phyloP scores from a whole-genome alignment of 345 rosid species.

The Hypericum androsaemum region DNA sequence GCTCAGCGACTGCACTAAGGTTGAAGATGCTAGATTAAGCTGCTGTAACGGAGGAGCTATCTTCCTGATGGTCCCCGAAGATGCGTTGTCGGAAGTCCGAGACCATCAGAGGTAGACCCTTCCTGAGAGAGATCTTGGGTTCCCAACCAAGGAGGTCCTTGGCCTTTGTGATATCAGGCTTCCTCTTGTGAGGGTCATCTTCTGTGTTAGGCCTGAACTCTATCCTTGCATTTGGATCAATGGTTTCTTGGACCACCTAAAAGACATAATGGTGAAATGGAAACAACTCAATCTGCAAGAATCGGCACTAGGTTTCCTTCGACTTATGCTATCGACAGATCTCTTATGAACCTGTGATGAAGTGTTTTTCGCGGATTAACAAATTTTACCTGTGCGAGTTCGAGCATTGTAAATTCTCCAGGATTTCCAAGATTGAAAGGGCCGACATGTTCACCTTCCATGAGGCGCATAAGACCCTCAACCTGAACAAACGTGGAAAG shows the following conservation, averaged over 20 bases:
- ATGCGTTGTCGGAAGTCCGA: slow-evolving; percentile 83
- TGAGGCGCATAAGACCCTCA: slow-evolving; percentile 83
- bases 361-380: neutral
- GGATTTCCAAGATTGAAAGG: slow-evolving; percentile 98
- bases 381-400: slow-evolving; percentile 67
- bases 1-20: too few species aligned
- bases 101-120: slow-evolving; percentile 93
- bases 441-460: slow-evolving; percentile 97
- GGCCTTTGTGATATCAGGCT: slow-evolving; percentile 86
- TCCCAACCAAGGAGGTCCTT: slow-evolving; percentile 89
- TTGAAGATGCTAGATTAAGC: neutral
- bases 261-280: slow-evolving; percentile 3
- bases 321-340: too few species aligned
- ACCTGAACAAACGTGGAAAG: slow-evolving; percentile 33
- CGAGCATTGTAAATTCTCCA: slow-evolving; percentile 98
- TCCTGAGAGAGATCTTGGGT: slow-evolving; percentile 74
- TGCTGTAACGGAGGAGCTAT: slow-evolving; percentile 19
- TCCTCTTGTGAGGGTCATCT: slow-evolving; percentile 99
- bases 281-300: slow-evolving; percentile 1
- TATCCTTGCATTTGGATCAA: slow-evolving; percentile 84
- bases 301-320: too few species aligned
- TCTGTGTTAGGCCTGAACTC: slow-evolving; percentile 93
- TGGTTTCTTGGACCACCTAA: slow-evolving; percentile 93
- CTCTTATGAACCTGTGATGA: too few species aligned
- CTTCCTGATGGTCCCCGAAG: slow-evolving; percentile 86